Base-by-base conservation (phyloP, 805 yeast species). In the Candida bentonensis region DNA sequence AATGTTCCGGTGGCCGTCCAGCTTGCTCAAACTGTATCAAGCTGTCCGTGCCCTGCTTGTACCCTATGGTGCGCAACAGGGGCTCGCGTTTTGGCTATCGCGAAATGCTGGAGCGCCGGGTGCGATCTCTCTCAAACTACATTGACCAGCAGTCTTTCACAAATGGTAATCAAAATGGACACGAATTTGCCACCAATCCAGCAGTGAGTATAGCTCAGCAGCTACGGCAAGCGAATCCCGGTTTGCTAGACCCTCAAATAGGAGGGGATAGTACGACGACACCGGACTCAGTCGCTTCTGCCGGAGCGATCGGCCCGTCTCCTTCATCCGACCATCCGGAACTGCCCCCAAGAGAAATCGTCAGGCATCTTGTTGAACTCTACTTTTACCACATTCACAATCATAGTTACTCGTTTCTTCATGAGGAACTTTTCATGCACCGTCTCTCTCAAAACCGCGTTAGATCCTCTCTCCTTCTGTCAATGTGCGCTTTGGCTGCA, bases 1-100 rank as follows among this genome's bases (percentile, higher is more conserved):
- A 59, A 46, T 61, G 65, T 48, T 56, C 65, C 1, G 62, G 61
- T 15, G 64, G 54, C 39, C 52, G 65, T 4, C 65, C 65, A 3
- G 65, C 65, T 3, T 61, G 65, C 44, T 51, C 58, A 13, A 54
- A 55, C 49, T 61, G 65, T 40, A 52, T 61, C 15, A 53, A 62
- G 9, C 51, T 54, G 22, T 51, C 60, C 33, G 52, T 59, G 15
- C 54, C 53, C 4, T 61, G 65, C 47, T 60, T 59, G 44, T 61
- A 61, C 30, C 65, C 65, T 2, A 50, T 58, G 15, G 51, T 58
- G 39, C 52, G 61, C n/a, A 61, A 58, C 45, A 47, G 64, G 13
- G 65, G 65, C 22, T 61, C 65, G 15, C 54, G 65, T 13, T 57
- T 58, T 36, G 62, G 65, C 11, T 61, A 61, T 46, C 46, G 45